Evolutionary conservation across 495 filamentous ascomycete genomes (phyloP), one percentile per base, ranked within the genome.

Genomic region (Penicillium lividum): DNA sequence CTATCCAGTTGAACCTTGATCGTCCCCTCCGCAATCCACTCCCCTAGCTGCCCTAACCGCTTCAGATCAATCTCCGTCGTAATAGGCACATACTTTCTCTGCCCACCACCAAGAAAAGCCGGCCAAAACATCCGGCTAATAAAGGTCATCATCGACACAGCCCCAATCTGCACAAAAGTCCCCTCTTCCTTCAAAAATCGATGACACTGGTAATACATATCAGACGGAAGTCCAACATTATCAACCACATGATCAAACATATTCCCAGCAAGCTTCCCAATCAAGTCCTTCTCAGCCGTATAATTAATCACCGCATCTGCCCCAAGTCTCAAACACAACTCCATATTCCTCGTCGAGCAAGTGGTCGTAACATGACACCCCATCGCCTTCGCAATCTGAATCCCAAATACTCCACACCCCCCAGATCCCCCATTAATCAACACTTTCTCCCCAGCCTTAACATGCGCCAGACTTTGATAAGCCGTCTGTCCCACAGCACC

Each of bases 281-380:
- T 60, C 2, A 89, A 73, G 66, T 86, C 73, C 15, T 69, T 59
- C 1, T 62, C 59, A 2, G 69, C 62, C n/a, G 79, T 84, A 63
- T 92, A 92, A 63, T 92, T 86, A 44, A 92, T 75, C 4, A 89
- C 76, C 51, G 85, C 81, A 61, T 90, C 86, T 3, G 87, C 88
- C 0, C 88, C 88, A 1, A 91, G 69, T 10, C 67, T 67, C 33
- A 73, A 72, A 62, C 82, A 85, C 1, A 89, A 69, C 45, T 82
- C 77, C 0, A 77, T 71, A 66, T 90, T 91, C 9, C 67, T 64
- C 1, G 72, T 76, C 7, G 85, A 88, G 56, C 87, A 90, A 0
- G 79, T 79, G 0, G 75, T 70, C 2, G 82, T 85, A 27, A 90
- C 86, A 57, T 82, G 74, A 62, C 84, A 87, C 0, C 86, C 86